Evolutionary conservation across 208 protist genomes (phyloP), one percentile per base, ranked within the genome.

Genomic region (Acanthamoeba sp.): DNA sequence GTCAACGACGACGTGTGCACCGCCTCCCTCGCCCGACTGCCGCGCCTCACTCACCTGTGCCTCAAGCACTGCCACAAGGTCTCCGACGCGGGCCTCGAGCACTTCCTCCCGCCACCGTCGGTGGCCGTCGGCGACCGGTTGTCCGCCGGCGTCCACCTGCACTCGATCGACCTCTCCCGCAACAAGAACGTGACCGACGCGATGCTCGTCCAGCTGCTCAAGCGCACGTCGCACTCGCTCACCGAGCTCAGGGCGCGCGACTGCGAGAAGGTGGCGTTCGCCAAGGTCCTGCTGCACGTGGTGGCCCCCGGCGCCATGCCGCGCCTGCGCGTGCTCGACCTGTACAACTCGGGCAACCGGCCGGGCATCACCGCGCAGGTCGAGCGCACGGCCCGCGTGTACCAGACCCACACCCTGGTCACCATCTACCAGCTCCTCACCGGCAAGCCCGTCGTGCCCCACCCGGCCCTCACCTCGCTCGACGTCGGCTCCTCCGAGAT

Each of bases 301-400:
- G 5, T 90, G 27, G 48, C 16, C 3, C 34, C 38, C 40, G 82
- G 48, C 34, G 20, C 57, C 7, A 27, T 45, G 36, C 82, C 82
- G 4, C 82, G 32, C 20, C 57, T 90, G 42, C 82, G 82, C 29
- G 48, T 66, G 48, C 52, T 90, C 36, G 82, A 90, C 40, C 82
- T 90, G 20, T 90, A 90, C 40, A 90, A 90, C 82, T 57, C 27
- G 27, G 82, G 82, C 48, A 90, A 90, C 82, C n/a, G 82, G 22
- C 52, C 82, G 29, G 82, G 82, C 22, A 12, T 88, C 52, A 50
- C 48, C 20, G 48, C 22, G 29, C 82, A 90, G 57, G 27, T 16
- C 16, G 52, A 64, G 24, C 48, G 52, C 29, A 36, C 40, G 16
- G 36, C 52, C 27, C 48, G 57, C 24, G 20, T 45, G 29, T 59